Evolutionary conservation across 345 rosid species (phyloP), one percentile per base, ranked within the genome.

Genomic region (Odontarrhena argentea): DNA sequence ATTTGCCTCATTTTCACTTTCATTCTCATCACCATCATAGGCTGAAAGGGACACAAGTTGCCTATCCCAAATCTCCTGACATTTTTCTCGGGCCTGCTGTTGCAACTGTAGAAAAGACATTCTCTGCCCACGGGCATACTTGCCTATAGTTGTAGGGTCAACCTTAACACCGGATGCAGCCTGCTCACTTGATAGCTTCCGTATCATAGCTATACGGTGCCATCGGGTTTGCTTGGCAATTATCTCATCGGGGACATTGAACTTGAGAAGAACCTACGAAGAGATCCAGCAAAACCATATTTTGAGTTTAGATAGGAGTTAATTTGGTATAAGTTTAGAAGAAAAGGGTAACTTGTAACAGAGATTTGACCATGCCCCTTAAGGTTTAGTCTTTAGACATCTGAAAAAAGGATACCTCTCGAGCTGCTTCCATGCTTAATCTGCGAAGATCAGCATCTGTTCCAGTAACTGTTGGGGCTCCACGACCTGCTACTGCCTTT

Each of bases 391-490:
- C 22, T 18, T 43, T 60, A 38, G 68, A 46, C 51, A 38, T 74
- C 51, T 53, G 35, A 73, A 68, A 52, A 62, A 59, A 57, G 50
- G 75, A 52, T 63, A 94, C 97, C 93, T 91, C 99, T 58, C 99
- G 82, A 71, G 97, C 99, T 72, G 97, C 99, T 78, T 94, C 99
- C 99, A 94, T 91, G 80, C 97, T 94, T 78, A 94, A 75, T 78
- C 99, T 84, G 51, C 97, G 99, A 61, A 94, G 87, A 77, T 94
- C 99, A 68, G 99, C 97, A 88, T 94, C 99, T 56, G 99, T 91
- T 52, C 99, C 97, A 59, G 99, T 91, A 35, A 94, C 96, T 38
- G 89, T 86, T 66, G 99, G 77, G 71, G 89, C 93, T 70, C 94
- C 97, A 61, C 93, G 88, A 77, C 78, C 74, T 42, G 89, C 88